These are phyloP conservation scores for Casuarina glauca DNA, from an alignment of 306 rosid genomes.

Conservation along the genomic window DNA sequence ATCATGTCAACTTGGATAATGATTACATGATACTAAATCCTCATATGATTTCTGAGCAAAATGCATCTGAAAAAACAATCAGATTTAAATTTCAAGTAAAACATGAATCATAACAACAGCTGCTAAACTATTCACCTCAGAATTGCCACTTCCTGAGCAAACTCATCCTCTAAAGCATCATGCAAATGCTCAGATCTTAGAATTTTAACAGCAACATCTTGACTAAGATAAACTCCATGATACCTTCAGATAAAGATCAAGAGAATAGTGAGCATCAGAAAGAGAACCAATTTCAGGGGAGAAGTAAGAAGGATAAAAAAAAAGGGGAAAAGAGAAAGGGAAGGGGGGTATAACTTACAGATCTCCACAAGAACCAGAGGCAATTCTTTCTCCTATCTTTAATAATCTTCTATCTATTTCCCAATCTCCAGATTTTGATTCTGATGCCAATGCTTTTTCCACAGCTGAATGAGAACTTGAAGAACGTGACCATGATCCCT, in stretches of 20 bases:
- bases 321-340: conserved; percentile 10
- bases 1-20: not conserved
- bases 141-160: conserved; percentile 94
- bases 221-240: conserved; percentile 80
- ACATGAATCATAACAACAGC: conserved; percentile 8
- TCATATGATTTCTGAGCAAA: conserved; percentile 18
- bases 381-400: conserved; percentile 87
- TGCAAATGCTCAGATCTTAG: conserved; percentile 81
- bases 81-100: conserved; percentile 11
- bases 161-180: conserved; percentile 83
- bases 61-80: conserved; percentile 4
- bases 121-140: conserved; percentile 54
- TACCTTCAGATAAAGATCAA: conserved; percentile 47
- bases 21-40: not conserved
- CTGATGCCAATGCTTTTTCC: conserved; percentile 56
- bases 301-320: conserved; percentile 12
- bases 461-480: conserved; percentile 56
- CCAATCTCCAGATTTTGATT: conserved; percentile 69
- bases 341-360: conserved; percentile 58
- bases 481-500: conserved; percentile 98
- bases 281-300: conserved; percentile 1
- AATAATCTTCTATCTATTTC: conserved; percentile 90
- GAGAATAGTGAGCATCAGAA: conserved; percentile 17
- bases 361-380: conserved; percentile 98
- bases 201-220: conserved; percentile 98